These are phyloP conservation scores for Fistulina hepatica DNA, from an alignment of 1,284 basidiomycete genomes.

Conservation along the genomic window DNA sequence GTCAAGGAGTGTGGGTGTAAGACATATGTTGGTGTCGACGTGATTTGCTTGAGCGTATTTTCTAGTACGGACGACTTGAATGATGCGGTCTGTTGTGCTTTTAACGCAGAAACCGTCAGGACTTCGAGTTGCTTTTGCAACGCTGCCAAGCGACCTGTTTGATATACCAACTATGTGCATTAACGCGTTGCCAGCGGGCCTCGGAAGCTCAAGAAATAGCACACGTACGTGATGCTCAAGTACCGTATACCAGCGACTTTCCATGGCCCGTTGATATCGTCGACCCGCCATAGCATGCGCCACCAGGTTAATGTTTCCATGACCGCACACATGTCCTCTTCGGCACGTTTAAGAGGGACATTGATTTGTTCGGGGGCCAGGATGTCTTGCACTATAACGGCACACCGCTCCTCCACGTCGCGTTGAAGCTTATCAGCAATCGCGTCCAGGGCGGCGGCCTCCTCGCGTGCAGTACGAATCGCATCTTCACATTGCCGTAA, in stretches of 20 bases:
- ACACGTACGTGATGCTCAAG: conserved; percentile 52
- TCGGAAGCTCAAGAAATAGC: conserved; percentile 2
- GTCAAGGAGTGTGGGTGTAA: too few relatives aligned
- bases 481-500: conserved; percentile 24
- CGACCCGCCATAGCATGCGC: conserved; percentile 54
- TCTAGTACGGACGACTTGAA: conserved; percentile 57
- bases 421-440: conserved; percentile 24
- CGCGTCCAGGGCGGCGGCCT: conserved; percentile 21
- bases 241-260: conserved; percentile 49
- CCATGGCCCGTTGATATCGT: conserved; percentile 58
- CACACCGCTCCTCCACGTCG: conserved; percentile 25
- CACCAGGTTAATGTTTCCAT: conserved; percentile 57
- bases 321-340: conserved; percentile 38
- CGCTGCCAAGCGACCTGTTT: conserved; percentile 55
- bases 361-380: conserved; percentile 36
- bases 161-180: conserved; percentile 47
- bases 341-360: conserved; percentile 37
- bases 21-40: conserved; percentile 36
- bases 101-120: conserved; percentile 32
- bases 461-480: conserved; percentile 20
- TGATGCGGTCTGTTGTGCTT: conserved; percentile 26
- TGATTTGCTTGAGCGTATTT: conserved; percentile 55
- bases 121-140: conserved; percentile 39
- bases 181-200: conserved; percentile 1
- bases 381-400: conserved; percentile 24